Conservation (phyloP, 2,329 filamentous ascomycete species). For the Bipolaris cookei region DNA sequence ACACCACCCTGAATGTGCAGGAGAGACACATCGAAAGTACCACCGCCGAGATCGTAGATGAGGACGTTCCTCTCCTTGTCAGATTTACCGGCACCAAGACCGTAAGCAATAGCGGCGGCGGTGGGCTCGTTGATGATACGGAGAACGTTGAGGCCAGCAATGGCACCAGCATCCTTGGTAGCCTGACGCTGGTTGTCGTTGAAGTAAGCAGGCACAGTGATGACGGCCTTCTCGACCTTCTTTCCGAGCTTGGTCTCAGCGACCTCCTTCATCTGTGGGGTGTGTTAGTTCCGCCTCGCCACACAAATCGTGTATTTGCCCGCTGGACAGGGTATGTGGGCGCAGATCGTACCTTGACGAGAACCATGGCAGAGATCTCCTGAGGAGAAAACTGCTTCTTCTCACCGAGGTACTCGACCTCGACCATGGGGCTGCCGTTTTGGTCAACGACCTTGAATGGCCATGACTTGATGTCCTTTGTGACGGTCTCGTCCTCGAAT, state of each 20-base stretch:
- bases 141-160: slow-evolving; percentile 95
- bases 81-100: slow-evolving; percentile 92
- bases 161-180: slow-evolving; percentile 98
- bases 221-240: slow-evolving; percentile 98
- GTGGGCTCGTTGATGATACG: slow-evolving; percentile 99
- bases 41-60: slow-evolving; percentile 99
- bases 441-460: slow-evolving; percentile 98
- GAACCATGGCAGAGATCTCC: slow-evolving; percentile 98
- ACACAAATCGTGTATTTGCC: neutral
- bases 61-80: slow-evolving; percentile 98
- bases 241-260: slow-evolving; percentile 98
- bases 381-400: slow-evolving; percentile 96
- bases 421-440: slow-evolving; percentile 84
- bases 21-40: slow-evolving; percentile 99
- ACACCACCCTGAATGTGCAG: slow-evolving; percentile 99
- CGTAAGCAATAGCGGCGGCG: slow-evolving; percentile 96
- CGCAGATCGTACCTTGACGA: slow-evolving; percentile 76
- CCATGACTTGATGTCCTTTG: slow-evolving; percentile 99
- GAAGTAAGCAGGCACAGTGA: slow-evolving; percentile 99
- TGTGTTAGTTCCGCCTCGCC: slow-evolving; percentile 27
- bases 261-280: slow-evolving; percentile 92
- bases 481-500: slow-evolving; percentile 93
- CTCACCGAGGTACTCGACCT: slow-evolving; percentile 95
- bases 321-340: neutral
- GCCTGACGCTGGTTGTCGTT: slow-evolving; percentile 99